Conservation (phyloP, 495 filamentous ascomycete species). For the Hamigera avellanea region DNA sequence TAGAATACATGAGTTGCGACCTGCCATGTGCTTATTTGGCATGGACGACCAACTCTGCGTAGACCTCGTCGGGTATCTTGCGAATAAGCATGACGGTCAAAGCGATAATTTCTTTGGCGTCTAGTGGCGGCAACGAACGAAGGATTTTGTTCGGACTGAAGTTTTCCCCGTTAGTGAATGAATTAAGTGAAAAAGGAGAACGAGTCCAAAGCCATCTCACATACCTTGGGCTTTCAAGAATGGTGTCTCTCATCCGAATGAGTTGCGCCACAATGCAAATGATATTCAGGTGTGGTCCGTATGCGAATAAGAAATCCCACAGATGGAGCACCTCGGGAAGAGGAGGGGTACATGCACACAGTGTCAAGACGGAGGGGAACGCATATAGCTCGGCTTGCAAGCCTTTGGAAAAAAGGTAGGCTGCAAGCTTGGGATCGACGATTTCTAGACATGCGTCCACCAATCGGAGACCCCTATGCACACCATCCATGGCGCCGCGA, state of each 20-base stretch:
- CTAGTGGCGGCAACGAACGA: slow-evolving; percentile 75
- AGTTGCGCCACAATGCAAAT: slow-evolving; percentile 96
- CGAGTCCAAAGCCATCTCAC: slow-evolving; percentile 7
- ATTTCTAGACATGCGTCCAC: slow-evolving; percentile 86
- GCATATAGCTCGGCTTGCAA: slow-evolving; percentile 91
- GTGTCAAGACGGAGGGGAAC: slow-evolving; percentile 90
- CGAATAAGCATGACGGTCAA: slow-evolving; percentile 67
- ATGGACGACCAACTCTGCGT: slow-evolving; percentile 77
- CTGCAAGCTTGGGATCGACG: slow-evolving; percentile 78
- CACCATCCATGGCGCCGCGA: slow-evolving; percentile 91
- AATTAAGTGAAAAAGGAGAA: slow-evolving; percentile 1
- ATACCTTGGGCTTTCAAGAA: slow-evolving; percentile 75
- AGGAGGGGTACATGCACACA: slow-evolving; percentile 95
- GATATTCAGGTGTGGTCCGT: slow-evolving; percentile 88
- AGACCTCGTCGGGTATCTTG: slow-evolving; percentile 82
- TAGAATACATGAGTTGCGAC: background rate
- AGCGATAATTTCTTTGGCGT: slow-evolving; percentile 70
- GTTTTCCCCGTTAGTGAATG: slow-evolving; percentile 1
- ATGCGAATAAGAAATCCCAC: slow-evolving; percentile 98
- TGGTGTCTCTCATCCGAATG: slow-evolving; percentile 70
- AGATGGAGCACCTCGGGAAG: slow-evolving; percentile 84
- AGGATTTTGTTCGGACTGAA: slow-evolving; percentile 81
- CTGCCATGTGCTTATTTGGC: slow-evolving; percentile 44
- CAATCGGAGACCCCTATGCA: slow-evolving; percentile 79
- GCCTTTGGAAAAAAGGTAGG: slow-evolving; percentile 71